A percentile compares a stretch with the other conserved stretches of the same genome.
phyloP scores from a whole-genome alignment of 2,329 filamentous ascomycete species.

The Ophiostoma ulmi region DNA sequence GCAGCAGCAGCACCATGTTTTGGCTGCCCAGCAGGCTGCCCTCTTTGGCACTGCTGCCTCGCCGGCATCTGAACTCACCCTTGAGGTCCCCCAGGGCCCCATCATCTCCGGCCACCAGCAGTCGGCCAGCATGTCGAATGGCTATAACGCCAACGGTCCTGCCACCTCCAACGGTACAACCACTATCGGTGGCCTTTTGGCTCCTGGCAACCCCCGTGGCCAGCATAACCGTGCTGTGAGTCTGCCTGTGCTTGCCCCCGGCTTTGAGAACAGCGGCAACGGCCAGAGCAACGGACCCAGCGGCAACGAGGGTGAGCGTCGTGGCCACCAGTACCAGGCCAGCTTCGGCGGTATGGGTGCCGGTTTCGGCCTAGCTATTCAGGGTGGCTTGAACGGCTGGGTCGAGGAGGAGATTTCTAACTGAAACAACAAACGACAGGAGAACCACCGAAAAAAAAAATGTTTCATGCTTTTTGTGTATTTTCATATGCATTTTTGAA shows the following conservation, averaged over 20 bases:
- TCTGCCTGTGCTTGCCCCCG: conserved; percentile 65
- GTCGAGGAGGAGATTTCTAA: conserved; percentile 62
- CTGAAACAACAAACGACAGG: conserved; percentile 33
- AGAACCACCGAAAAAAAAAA: neutral
- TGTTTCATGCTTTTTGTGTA: too few species aligned
- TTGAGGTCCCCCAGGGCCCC: conserved; percentile 57
- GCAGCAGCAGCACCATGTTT: conserved; percentile 64
- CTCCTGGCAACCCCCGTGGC: conserved; percentile 58
- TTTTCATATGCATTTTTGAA: conserved; percentile 35
- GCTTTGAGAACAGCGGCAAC: conserved; percentile 56
- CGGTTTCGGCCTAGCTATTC: conserved; percentile 56
- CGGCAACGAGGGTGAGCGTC: conserved; percentile 49
- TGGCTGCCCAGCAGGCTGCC: conserved; percentile 71
- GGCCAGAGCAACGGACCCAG: conserved; percentile 39
- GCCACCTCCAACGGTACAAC: conserved; percentile 53
- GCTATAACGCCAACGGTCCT: conserved; percentile 47
- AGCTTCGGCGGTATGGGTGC: conserved; percentile 57
- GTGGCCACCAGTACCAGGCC: conserved; percentile 62
- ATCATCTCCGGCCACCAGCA: conserved; percentile 57
- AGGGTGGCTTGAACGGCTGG: conserved; percentile 62
- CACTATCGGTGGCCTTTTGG: conserved; percentile 71
- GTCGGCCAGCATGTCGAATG: conserved; percentile 62
- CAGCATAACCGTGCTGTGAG: conserved; percentile 80
- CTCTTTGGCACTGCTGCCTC: conserved; percentile 70
- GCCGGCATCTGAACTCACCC: conserved; percentile 50